A percentile compares a stretch with the other conserved stretches of the same genome.
phyloP scores from a whole-genome alignment of 352 stramenopile genomes.

The Globisporangium camurandrum region DNA sequence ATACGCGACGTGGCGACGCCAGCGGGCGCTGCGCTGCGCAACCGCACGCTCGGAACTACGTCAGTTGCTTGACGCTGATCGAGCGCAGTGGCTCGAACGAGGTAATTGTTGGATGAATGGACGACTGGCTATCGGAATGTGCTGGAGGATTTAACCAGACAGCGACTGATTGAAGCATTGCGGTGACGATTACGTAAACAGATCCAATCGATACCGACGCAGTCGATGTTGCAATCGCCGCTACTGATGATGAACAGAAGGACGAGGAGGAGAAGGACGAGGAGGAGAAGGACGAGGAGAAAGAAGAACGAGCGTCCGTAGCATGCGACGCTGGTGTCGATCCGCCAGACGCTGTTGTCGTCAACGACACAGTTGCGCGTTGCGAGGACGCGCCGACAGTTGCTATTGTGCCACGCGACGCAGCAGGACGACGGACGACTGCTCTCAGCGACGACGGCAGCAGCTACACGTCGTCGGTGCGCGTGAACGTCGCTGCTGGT shows the following conservation, averaged over 20 bases:
- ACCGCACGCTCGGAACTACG: slow-evolving; percentile 23
- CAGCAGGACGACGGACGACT: neutral
- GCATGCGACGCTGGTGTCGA: too few species aligned
- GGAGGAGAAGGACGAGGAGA: too few species aligned
- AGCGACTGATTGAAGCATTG: too few species aligned
- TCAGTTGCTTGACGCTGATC: slow-evolving; percentile 20
- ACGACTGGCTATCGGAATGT: neutral
- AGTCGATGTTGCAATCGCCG: neutral
- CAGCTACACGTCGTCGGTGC: slow-evolving; percentile 13
- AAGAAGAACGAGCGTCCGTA: too few species aligned
- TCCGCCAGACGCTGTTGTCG: too few species aligned
- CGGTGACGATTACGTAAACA: too few species aligned
- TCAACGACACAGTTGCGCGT: too few species aligned
- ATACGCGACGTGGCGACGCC: slow-evolving; percentile 51
- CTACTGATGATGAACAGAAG: neutral
- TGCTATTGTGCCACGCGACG: too few species aligned
- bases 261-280: too few species aligned
- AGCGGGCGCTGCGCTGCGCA: slow-evolving; percentile 36
- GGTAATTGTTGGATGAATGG: too few species aligned
- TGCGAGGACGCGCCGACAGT: too few species aligned
- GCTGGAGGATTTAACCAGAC: neutral
- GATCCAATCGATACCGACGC: too few species aligned
- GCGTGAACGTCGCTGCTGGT: slow-evolving; percentile 23
- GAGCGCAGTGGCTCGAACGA: slow-evolving; percentile 22
- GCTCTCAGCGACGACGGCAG: neutral